Evolutionary conservation across 129 eudicot genomes (phyloP), one percentile per base, ranked within the genome.

Genomic region (Flaveria robusta): DNA sequence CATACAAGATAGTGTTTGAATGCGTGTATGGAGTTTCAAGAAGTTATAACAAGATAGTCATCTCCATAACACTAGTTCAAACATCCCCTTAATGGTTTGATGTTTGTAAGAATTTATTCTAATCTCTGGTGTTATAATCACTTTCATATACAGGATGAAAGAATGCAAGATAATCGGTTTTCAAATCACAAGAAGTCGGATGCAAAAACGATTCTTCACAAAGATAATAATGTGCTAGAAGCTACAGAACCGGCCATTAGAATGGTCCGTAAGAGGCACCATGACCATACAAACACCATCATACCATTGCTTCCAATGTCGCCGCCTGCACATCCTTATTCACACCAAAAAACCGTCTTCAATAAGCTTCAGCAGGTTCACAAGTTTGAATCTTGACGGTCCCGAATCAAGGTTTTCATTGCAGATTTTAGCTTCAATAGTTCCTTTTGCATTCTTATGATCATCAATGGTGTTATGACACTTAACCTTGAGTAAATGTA

Each of bases 201-300:
- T 50, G 43, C 47, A 5, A 68, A 74, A 14, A 46, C 27, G 47
- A 34, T 51, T 16, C 45, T 80, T n/a, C 70, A 64, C 66, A 74
- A 74, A 39, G 76, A 71, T 65, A 42, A n/a, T 12, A 59, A 37
- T 60, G 69, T 27, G 6, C 34, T 24, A 63, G 83, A 76, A 56
- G 81, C 78, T 64, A 67, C 64, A 63, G 74, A 81, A 31, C 55
- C 85, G 13, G 45, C 79, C 31, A 75, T 34, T 41, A 79, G 85
- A 80, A 43, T 78, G 15, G 54, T 84, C 51, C 82, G 88, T 56
- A 84, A 84, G 77, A 80, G 88, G 80, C 88, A 84, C 42, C 82
- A 80, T 51, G 81, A 83, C 69, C 81, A 79, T 56, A 27, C 64
- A 19, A 73, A 58, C 0, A 47, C 52, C 49, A n/a, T 79, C 66